A percentile compares a stretch with the other conserved stretches of the same genome.
Conservation (phyloP, 129 eudicot species). For the Saposhnikovia divaricata region DNA sequence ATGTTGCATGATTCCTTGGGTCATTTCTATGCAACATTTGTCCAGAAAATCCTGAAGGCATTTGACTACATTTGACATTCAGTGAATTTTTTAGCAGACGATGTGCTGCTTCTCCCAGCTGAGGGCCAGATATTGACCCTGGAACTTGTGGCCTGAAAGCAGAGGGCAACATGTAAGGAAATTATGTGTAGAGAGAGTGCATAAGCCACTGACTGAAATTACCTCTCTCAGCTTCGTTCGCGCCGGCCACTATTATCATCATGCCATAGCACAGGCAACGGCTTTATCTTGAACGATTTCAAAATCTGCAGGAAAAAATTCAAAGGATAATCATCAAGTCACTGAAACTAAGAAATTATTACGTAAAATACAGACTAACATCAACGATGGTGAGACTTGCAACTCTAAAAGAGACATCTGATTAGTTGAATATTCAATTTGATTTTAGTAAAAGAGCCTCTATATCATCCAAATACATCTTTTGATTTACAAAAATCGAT, state of each 20-base stretch:
- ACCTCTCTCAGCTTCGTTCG: conserved; percentile 54
- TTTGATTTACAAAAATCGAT: background rate
- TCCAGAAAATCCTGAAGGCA: conserved; percentile 27
- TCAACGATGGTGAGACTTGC: background rate
- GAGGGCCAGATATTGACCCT: conserved; percentile 72
- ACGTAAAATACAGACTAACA: background rate
- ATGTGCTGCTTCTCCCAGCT: conserved; percentile 89
- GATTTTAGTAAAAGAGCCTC: background rate
- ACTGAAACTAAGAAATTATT: background rate
- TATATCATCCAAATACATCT: background rate
- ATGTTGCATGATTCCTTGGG: conserved; percentile 30
- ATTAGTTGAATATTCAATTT: background rate
- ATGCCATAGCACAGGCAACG: conserved; percentile 83
- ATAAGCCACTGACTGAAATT: conserved; percentile 1
- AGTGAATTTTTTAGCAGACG: conserved; percentile 75
- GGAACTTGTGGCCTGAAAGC: conserved; percentile 70
- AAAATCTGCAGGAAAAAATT: conserved; percentile 45
- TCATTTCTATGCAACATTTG: conserved; percentile 28
- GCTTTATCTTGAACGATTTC: conserved; percentile 63
- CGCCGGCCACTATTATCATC: conserved; percentile 74
- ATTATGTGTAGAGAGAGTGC: background rate
- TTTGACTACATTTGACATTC: conserved; percentile 40
- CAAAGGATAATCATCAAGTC: background rate
- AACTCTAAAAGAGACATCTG: background rate
- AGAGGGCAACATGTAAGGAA: conserved; percentile 1